Evolutionary conservation across 129 eudicot genomes (phyloP).

Genomic region (Ambrosia trifida): DNA sequence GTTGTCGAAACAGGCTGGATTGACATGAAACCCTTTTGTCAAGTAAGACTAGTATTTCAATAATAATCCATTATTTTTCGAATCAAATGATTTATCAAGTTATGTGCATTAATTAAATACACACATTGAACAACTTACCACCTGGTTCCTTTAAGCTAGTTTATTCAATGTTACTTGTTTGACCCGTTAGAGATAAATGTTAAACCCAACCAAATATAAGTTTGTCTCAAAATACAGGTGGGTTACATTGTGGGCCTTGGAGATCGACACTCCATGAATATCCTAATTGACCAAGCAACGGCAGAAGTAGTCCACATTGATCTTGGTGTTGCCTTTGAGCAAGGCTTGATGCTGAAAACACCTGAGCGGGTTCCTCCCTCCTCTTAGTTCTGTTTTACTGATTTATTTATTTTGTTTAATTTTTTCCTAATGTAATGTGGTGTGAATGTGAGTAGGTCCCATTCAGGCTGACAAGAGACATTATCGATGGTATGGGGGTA

Average conservation of each 20-base stretch:
- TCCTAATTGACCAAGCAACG: constrained; percentile 86
- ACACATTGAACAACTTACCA: background rate
- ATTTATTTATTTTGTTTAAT: background rate
- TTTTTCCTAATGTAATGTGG: background rate
- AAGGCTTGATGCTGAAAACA: constrained; percentile 97
- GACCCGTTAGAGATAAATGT: background rate
- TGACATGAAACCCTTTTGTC: background rate
- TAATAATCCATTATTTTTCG: background rate
- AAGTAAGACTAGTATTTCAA: background rate
- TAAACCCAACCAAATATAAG: background rate
- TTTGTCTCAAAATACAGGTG: constrained; percentile 44
- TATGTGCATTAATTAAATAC: background rate
- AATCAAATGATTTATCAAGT: background rate
- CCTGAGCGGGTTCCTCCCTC: constrained; percentile 75
- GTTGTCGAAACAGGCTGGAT: background rate
- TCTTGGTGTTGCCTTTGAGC: constrained; percentile 98
- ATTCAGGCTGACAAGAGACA: constrained; percentile 91
- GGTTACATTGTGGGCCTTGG: constrained; percentile 99
- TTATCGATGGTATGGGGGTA: constrained; percentile 97
- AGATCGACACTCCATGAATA: constrained; percentile 94
- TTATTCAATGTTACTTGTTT: background rate
- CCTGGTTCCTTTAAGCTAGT: background rate
- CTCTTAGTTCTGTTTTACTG: constrained; percentile 10
- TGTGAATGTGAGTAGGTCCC: constrained; percentile 57
- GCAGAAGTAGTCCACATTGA: constrained; percentile 99